Evolutionary conservation across 2,329 filamentous ascomycete genomes (phyloP).

Genomic region (Simplicillium sp.): DNA sequence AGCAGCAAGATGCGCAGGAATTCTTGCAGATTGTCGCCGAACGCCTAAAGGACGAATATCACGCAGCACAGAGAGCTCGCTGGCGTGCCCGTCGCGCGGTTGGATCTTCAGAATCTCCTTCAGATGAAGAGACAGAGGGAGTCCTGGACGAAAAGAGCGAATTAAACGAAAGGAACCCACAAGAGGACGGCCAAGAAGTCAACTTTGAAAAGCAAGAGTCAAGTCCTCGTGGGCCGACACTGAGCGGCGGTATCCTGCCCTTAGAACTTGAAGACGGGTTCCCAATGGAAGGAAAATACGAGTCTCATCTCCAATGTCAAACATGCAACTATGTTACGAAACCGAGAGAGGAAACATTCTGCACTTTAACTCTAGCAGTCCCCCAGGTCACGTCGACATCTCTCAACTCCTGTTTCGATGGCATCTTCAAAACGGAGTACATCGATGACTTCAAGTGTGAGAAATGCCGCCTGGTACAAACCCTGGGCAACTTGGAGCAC

Average conservation of each 20-base stretch:
- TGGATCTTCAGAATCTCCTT: constrained; percentile 11
- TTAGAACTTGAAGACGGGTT: constrained; percentile 60
- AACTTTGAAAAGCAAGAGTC: no score
- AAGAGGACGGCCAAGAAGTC: no score
- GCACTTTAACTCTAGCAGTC: constrained; percentile 85
- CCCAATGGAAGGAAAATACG: constrained; percentile 82
- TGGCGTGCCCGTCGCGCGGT: constrained; percentile 35
- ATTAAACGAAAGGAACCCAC: no score
- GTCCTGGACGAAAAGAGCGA: not conserved
- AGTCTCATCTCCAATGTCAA: constrained; percentile 91
- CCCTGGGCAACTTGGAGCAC: constrained; percentile 51
- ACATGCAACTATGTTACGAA: constrained; percentile 85
- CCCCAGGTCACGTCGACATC: constrained; percentile 75
- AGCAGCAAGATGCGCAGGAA: constrained; percentile 96
- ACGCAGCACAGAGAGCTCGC: constrained; percentile 70
- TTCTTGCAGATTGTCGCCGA: constrained; percentile 92
- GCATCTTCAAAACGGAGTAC: constrained; percentile 86
- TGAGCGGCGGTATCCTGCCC: constrained; percentile 13
- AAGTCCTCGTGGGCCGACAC: no score
- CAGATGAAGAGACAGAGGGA: constrained; percentile 8
- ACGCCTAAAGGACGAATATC: constrained; percentile 86
- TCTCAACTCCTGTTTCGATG: constrained; percentile 82
- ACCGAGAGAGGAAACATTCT: constrained; percentile 74
- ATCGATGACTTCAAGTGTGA: constrained; percentile 98
- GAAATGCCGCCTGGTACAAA: constrained; percentile 78